phyloP scores from a whole-genome alignment of 805 yeast genomes.

The Metschnikowia anglica region DNA sequence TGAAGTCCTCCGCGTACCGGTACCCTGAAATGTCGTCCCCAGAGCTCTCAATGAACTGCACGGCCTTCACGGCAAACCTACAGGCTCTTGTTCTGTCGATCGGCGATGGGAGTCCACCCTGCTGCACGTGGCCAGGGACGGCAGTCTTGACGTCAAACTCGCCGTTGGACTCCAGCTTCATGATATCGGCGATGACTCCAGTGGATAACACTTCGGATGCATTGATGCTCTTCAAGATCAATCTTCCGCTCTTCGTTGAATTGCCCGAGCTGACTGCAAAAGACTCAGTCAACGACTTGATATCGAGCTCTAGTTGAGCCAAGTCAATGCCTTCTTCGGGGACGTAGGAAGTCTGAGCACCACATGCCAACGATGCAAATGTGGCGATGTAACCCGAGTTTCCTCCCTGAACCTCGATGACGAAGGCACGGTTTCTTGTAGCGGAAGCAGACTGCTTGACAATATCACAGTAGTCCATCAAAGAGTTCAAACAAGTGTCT shows the following conservation, averaged over 20 bases:
- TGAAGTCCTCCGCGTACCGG: slow-evolving; percentile 33
- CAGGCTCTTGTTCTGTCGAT: slow-evolving; percentile 77
- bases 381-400: slow-evolving; percentile 79
- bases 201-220: slow-evolving; percentile 69
- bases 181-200: slow-evolving; percentile 67
- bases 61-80: slow-evolving; percentile 67
- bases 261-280: slow-evolving; percentile 62
- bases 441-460: slow-evolving; percentile 78
- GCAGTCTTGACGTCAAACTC: slow-evolving; percentile 78
- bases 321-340: slow-evolving; percentile 70
- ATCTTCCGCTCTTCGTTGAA: slow-evolving; percentile 64
- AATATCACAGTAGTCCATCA: slow-evolving; percentile 74
- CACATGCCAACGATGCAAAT: slow-evolving; percentile 63
- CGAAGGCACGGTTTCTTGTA: slow-evolving; percentile 73
- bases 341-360: slow-evolving; percentile 72
- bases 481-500: slow-evolving; percentile 71
- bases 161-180: slow-evolving; percentile 60
- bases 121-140: slow-evolving; percentile 85
- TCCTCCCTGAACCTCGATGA: slow-evolving; percentile 85
- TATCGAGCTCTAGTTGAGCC: slow-evolving; percentile 62
- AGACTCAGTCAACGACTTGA: slow-evolving; percentile 56
- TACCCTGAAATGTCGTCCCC: slow-evolving; percentile 22
- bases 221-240: slow-evolving; percentile 64
- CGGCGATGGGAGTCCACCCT: slow-evolving; percentile 75
- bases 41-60: slow-evolving; percentile 60